Conservation (phyloP, 2,329 filamentous ascomycete genomes). For the Akanthomyces uredinophilus region DNA sequence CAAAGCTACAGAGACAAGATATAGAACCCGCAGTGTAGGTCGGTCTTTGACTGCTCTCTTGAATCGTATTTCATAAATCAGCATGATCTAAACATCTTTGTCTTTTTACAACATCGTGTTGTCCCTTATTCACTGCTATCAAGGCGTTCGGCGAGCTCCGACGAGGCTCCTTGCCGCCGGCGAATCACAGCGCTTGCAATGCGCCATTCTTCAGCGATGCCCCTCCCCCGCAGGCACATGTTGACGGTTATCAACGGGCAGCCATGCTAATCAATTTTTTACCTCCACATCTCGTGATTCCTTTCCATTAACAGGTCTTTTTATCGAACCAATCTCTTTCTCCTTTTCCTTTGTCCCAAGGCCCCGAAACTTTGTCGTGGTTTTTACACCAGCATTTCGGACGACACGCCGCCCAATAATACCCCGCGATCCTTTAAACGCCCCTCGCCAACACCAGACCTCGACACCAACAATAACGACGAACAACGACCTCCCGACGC, state of each 20-base stretch:
- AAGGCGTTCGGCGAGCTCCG: conserved; percentile 4
- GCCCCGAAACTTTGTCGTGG: too few relatives aligned
- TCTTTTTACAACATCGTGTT: too few relatives aligned
- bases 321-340: not conserved
- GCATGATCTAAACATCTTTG: too few relatives aligned
- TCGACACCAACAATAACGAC: not conserved
- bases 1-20: too few relatives aligned
- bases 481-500: not conserved
- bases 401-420: not conserved
- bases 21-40: too few relatives aligned
- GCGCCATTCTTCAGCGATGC: not conserved
- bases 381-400: not conserved
- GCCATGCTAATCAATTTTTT: not conserved
- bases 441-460: not conserved
- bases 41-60: too few relatives aligned
- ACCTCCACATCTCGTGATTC: not conserved
- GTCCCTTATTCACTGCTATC: not conserved
- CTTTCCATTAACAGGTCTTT: not conserved
- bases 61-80: too few relatives aligned
- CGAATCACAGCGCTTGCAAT: not conserved
- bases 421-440: not conserved
- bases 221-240: conserved; percentile 13
- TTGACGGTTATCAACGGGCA: not conserved
- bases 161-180: not conserved
- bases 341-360: not conserved